Conservation (phyloP, 352 stramenopile species). For the Phytopythium chamaehyphon region DNA sequence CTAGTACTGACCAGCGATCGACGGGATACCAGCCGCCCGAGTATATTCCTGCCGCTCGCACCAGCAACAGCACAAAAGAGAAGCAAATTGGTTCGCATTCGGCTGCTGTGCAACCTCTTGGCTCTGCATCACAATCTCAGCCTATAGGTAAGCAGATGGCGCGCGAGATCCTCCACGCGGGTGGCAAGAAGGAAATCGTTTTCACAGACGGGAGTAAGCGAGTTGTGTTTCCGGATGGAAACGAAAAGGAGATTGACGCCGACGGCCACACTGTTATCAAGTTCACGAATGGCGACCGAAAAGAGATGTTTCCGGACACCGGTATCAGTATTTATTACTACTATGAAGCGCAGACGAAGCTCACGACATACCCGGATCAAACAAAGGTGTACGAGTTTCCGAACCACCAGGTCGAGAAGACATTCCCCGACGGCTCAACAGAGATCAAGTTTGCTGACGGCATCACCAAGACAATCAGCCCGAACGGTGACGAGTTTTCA, state of each 20-base stretch:
- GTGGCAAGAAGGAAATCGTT: slow-evolving; percentile 55
- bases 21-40: too few relatives aligned
- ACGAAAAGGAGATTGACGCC: slow-evolving; percentile 89
- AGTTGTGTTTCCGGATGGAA: slow-evolving; percentile 91
- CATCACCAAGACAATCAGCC: slow-evolving; percentile 86
- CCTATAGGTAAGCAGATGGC: slow-evolving; percentile 14
- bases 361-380: slow-evolving; percentile 92
- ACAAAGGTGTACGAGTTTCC: slow-evolving; percentile 96
- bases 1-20: background rate
- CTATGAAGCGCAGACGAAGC: slow-evolving; percentile 88
- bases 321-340: slow-evolving; percentile 95
- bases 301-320: slow-evolving; percentile 85
- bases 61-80: too few relatives aligned
- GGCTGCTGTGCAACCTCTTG: slow-evolving; percentile 1
- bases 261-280: slow-evolving; percentile 87
- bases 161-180: slow-evolving; percentile 46
- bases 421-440: slow-evolving; percentile 89
- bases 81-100: too few relatives aligned
- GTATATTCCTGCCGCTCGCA: too few relatives aligned
- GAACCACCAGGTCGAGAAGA: slow-evolving; percentile 93
- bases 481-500: slow-evolving; percentile 75
- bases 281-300: slow-evolving; percentile 96
- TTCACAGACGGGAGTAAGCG: slow-evolving; percentile 63
- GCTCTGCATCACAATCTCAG: slow-evolving; percentile 5
- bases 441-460: slow-evolving; percentile 95